phyloP scores from a whole-genome alignment of 2,329 filamentous ascomycete genomes.

The Apiospora rasikravindrae region DNA sequence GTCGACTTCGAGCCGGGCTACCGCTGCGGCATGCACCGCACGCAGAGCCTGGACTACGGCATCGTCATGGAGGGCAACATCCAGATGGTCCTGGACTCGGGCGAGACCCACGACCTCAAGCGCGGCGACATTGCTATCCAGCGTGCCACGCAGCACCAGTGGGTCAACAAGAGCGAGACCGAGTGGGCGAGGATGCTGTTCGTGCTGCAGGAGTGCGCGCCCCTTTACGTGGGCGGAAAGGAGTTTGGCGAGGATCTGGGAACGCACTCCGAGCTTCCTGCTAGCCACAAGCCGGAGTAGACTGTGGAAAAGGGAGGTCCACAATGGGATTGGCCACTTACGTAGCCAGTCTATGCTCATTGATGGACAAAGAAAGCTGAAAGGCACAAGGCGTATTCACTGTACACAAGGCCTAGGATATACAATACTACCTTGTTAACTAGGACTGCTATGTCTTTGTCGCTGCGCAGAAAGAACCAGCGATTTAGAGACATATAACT shows the following conservation, averaged over 20 bases:
- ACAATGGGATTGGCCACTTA: neutral
- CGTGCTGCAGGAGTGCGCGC: slow-evolving; percentile 45
- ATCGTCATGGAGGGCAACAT: slow-evolving; percentile 59
- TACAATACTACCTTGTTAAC: slow-evolving; percentile 1
- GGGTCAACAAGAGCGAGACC: slow-evolving; percentile 53
- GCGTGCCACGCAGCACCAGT: slow-evolving; percentile 60
- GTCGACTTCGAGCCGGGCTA: slow-evolving; percentile 54
- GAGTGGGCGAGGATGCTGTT: slow-evolving; percentile 54
- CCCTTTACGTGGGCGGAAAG: slow-evolving; percentile 34
- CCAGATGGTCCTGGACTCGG: slow-evolving; percentile 57
- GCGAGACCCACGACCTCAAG: slow-evolving; percentile 50
- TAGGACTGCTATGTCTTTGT: neutral
- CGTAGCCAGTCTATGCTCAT: neutral
- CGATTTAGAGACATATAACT: neutral
- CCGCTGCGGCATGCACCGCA: slow-evolving; percentile 55
- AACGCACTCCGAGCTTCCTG: slow-evolving; percentile 30
- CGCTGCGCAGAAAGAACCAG: neutral
- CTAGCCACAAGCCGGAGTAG: slow-evolving; percentile 25
- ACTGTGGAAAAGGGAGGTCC: neutral
- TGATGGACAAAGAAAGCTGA: neutral
- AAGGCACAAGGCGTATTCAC: neutral
- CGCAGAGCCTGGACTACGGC: slow-evolving; percentile 59
- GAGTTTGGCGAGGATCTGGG: slow-evolving; percentile 37
- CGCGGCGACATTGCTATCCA: slow-evolving; percentile 62
- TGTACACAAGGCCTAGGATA: slow-evolving; percentile 5